Percentiles rank a stretch among this genome's conserved stretches.
Evolutionary conservation across 352 stramenopile genomes (phyloP).

Genomic region (Peronospora belbahrii): DNA sequence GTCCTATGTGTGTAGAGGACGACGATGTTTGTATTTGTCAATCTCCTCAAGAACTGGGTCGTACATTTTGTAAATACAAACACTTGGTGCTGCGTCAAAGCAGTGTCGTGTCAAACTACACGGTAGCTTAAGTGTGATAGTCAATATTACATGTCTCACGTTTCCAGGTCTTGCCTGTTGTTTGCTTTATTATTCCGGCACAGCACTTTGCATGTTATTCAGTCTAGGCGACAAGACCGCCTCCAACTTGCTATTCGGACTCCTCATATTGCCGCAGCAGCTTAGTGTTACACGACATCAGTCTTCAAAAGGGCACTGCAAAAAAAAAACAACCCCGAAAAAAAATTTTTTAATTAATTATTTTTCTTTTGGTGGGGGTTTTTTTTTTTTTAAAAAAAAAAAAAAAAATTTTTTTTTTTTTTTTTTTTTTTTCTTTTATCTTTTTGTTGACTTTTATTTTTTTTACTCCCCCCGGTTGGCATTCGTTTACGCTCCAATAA

Average conservation of each 20-base stretch:
- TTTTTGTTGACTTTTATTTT: conserved; percentile 56
- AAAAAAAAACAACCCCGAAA: background rate
- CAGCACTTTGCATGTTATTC: background rate
- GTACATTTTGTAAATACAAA: conserved; percentile 28
- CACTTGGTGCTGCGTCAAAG: background rate
- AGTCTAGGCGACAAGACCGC: conserved; percentile 9
- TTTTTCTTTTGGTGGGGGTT: too few species aligned
- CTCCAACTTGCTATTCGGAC: conserved; percentile 21
- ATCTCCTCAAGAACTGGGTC: conserved; percentile 77
- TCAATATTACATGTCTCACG: background rate
- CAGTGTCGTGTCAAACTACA: too few species aligned
- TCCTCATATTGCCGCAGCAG: conserved; percentile 71
- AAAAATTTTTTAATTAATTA: too few species aligned
- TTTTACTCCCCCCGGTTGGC: conserved; percentile 69
- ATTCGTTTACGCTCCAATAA: conserved; percentile 74
- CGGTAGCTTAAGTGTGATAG: too few species aligned
- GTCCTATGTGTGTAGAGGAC: conserved; percentile 82
- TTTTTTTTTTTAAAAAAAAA: too few species aligned
- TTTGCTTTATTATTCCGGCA: background rate
- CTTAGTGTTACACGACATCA: conserved; percentile 85
- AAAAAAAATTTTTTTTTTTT: too few species aligned
- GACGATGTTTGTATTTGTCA: conserved; percentile 42
- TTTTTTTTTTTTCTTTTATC: too few species aligned
- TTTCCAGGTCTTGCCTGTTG: background rate
- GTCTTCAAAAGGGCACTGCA: conserved; percentile 63